Conservation (phyloP, 306 rosid genomes). For the Styphnolobium japonicum region DNA sequence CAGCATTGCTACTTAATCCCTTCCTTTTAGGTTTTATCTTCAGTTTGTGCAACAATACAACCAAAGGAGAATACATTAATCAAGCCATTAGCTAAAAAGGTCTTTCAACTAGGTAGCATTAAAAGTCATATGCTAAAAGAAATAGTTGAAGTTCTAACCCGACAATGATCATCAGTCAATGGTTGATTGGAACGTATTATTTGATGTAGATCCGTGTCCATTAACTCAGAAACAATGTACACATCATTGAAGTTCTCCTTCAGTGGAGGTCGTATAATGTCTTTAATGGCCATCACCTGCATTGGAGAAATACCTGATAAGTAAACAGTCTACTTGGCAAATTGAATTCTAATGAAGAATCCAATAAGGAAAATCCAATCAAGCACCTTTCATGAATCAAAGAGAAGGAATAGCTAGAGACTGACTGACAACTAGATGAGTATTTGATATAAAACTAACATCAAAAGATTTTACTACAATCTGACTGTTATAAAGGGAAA, state of each 20-base stretch:
- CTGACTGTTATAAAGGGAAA: not conserved
- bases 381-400: conserved; percentile 4
- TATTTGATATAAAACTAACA: not conserved
- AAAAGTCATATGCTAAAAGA: conserved; percentile 20
- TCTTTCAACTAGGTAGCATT: not conserved
- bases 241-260: conserved; percentile 91
- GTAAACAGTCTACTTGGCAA: conserved; percentile 8
- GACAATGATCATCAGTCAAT: conserved; percentile 92
- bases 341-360: not conserved
- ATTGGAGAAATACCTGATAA: conserved; percentile 18
- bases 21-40: not conserved
- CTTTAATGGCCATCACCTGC: conserved; percentile 82
- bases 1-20: not conserved
- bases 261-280: conserved; percentile 87
- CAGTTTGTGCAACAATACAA: conserved; percentile 3
- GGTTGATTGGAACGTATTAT: conserved; percentile 84
- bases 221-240: conserved; percentile 75
- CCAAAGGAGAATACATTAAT: not conserved
- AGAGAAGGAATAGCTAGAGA: not conserved
- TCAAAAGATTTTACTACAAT: not conserved
- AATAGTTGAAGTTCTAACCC: conserved; percentile 53
- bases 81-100: not conserved
- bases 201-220: conserved; percentile 97
- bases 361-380: not conserved
- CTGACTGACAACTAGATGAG: not conserved